Conservation (phyloP, 2,329 filamentous ascomycete species). For the Cadophora gregata region DNA sequence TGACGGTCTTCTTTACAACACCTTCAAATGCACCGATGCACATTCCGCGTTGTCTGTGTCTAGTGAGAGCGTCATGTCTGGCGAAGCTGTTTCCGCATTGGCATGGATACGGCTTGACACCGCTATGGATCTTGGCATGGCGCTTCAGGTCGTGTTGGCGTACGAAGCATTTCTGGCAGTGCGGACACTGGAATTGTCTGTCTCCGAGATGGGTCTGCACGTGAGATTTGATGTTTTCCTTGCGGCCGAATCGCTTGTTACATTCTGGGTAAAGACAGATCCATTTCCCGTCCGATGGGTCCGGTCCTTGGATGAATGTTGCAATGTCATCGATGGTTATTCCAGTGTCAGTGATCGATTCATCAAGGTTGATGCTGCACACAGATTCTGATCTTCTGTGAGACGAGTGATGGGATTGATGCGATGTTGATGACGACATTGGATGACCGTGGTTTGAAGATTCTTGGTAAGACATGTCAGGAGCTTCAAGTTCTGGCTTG, state of each 20-base stretch:
- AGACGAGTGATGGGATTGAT: slow-evolving; percentile 38
- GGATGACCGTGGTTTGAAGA: slow-evolving; percentile 29
- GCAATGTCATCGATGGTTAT: slow-evolving; percentile 86
- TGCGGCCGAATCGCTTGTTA: slow-evolving; percentile 89
- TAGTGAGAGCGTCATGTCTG: slow-evolving; percentile 90
- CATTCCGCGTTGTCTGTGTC: slow-evolving; percentile 94
- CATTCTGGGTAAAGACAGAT: slow-evolving; percentile 79
- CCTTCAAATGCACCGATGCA: slow-evolving; percentile 95
- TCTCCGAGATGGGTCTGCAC: slow-evolving; percentile 98
- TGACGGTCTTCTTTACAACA: slow-evolving; percentile 68
- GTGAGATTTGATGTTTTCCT: slow-evolving; percentile 98
- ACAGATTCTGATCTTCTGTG: slow-evolving; percentile 66
- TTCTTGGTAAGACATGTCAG: slow-evolving; percentile 33
- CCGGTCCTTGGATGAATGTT: slow-evolving; percentile 74
- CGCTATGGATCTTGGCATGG: slow-evolving; percentile 96
- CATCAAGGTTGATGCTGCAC: slow-evolving; percentile 66
- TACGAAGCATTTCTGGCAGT: slow-evolving; percentile 94
- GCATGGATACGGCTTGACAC: slow-evolving; percentile 93
- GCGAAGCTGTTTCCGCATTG: slow-evolving; percentile 95
- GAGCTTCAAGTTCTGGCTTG: slow-evolving; percentile 49
- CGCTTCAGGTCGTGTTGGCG: slow-evolving; percentile 96
- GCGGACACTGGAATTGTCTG: slow-evolving; percentile 91
- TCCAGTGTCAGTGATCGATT: slow-evolving; percentile 77
- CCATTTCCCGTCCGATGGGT: slow-evolving; percentile 78
- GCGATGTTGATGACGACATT: slow-evolving; percentile 29